Evolutionary conservation across 768 basidiomycete species (phyloP).

Genomic region (Paxillus involutus): DNA sequence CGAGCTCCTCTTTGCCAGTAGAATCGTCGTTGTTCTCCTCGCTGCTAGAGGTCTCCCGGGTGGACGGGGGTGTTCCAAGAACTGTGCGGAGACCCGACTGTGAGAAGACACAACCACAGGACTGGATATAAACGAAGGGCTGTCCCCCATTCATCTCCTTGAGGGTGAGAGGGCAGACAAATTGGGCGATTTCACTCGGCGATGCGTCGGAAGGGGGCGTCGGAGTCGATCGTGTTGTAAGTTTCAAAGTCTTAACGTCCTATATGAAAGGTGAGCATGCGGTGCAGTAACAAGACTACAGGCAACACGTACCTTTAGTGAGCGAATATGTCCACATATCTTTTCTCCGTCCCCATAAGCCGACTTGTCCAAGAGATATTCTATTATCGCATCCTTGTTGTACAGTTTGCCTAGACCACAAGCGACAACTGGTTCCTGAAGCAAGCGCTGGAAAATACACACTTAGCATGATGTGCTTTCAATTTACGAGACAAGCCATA

Average conservation of each 20-base stretch:
- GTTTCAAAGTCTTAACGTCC: conserved; percentile 82
- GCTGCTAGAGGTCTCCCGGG: conserved; percentile 20
- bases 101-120: conserved; percentile 92
- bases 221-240: conserved; percentile 73
- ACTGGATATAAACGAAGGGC: conserved; percentile 83
- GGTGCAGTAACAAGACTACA: neutral
- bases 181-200: conserved; percentile 56
- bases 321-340: conserved; percentile 91
- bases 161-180: conserved; percentile 87
- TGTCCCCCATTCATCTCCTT: conserved; percentile 93
- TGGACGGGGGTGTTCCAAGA: conserved; percentile 29
- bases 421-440: conserved; percentile 87
- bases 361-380: conserved; percentile 81
- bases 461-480: neutral
- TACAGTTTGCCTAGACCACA: conserved; percentile 93
- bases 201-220: conserved; percentile 32
- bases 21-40: conserved; percentile 26
- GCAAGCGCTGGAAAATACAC: conserved; percentile 55
- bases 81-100: conserved; percentile 75
- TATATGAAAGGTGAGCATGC: conserved; percentile 28
- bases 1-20: conserved; percentile 36
- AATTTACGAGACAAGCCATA: conserved; percentile 26
- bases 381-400: conserved; percentile 92
- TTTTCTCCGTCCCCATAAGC: conserved; percentile 88
- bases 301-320: conserved; percentile 69